phyloP scores from a whole-genome alignment of 345 rosid species.

The Noccaea bulbosa region DNA sequence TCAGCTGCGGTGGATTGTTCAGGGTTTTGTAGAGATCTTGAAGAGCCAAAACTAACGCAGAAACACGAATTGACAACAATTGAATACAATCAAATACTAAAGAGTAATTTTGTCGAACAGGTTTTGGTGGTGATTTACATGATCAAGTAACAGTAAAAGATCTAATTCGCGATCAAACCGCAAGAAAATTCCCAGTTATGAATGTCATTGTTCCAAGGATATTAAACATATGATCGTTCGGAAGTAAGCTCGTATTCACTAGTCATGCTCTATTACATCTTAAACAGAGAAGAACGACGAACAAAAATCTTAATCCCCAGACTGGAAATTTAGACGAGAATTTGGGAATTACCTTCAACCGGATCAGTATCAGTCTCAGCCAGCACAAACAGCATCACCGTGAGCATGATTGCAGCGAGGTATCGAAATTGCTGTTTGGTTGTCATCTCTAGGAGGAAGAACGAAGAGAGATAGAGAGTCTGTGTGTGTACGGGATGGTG shows the following conservation, averaged over 20 bases:
- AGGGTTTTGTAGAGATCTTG: constrained; percentile 64
- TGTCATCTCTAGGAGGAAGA: constrained; percentile 45
- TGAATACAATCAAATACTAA: neutral
- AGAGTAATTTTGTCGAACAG: constrained; percentile 17
- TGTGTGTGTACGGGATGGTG: neutral
- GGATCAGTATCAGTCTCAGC: constrained; percentile 61
- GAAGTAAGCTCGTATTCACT: neutral
- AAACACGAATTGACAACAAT: constrained; percentile 9
- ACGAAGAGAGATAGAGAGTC: constrained; percentile 6
- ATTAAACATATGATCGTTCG: neutral
- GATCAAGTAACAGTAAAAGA: constrained; percentile 16
- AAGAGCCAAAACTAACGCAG: constrained; percentile 63
- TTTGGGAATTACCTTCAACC: constrained; percentile 60
- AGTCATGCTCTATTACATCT: constrained; percentile 2
- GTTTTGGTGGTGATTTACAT: constrained; percentile 7
- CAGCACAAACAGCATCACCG: constrained; percentile 43
- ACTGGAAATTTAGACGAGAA: neutral
- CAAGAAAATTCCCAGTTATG: constrained; percentile 10
- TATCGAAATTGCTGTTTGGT: constrained; percentile 28
- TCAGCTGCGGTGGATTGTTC: constrained; percentile 62
- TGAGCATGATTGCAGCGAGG: constrained; percentile 43
- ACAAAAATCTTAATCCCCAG: neutral
- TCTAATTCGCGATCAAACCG: constrained; percentile 27
- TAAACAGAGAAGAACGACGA: constrained; percentile 22
- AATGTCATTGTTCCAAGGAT: constrained; percentile 2